Percentiles rank a stretch among this genome's conserved stretches.
Evolutionary conservation across 768 basidiomycete species (phyloP).

Genomic region (Epithele typhae): DNA sequence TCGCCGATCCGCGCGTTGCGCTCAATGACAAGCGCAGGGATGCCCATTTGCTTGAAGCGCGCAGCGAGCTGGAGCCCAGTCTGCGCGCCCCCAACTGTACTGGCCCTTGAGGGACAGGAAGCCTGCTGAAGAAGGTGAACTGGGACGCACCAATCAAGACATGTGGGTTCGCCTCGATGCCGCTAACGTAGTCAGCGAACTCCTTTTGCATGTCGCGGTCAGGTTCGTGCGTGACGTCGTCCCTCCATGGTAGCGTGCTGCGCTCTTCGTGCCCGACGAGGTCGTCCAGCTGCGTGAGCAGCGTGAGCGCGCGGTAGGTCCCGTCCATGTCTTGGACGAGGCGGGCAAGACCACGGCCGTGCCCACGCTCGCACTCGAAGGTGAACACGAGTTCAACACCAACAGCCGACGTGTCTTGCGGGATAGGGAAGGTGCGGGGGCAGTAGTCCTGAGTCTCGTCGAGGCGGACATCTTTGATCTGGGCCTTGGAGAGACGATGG

Average conservation of each 20-base stretch:
- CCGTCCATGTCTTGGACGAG: conserved; percentile 22
- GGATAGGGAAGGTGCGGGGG: conserved; percentile 9
- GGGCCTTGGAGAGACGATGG: conserved; percentile 17
- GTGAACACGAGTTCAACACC: conserved; percentile 35
- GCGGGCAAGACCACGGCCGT: conserved; percentile 32
- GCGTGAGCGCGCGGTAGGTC: conserved; percentile 33
- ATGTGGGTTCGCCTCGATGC: conserved; percentile 35
- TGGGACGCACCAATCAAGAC: conserved; percentile 32
- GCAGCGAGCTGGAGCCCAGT: conserved; percentile 64
- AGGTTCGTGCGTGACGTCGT: conserved; percentile 32
- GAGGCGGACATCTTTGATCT: conserved; percentile 26
- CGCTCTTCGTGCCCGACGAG: conserved; percentile 32
- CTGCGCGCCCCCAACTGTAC: conserved; percentile 55
- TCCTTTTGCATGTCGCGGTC: conserved; percentile 30
- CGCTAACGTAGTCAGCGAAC: conserved; percentile 27
- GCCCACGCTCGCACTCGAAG: conserved; percentile 29
- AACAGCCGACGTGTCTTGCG: conserved; percentile 8
- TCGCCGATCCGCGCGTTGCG: conserved; percentile 49
- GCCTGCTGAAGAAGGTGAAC: not conserved
- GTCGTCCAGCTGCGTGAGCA: conserved; percentile 30
- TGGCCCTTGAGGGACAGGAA: not conserved
- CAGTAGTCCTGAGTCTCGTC: conserved; percentile 19
- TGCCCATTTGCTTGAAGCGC: conserved; percentile 48
- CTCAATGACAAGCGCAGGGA: conserved; percentile 54
- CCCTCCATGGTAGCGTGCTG: conserved; percentile 27